phyloP scores from a whole-genome alignment of 371 early-diverging fungal species.

The Apophysomyces sp. region DNA sequence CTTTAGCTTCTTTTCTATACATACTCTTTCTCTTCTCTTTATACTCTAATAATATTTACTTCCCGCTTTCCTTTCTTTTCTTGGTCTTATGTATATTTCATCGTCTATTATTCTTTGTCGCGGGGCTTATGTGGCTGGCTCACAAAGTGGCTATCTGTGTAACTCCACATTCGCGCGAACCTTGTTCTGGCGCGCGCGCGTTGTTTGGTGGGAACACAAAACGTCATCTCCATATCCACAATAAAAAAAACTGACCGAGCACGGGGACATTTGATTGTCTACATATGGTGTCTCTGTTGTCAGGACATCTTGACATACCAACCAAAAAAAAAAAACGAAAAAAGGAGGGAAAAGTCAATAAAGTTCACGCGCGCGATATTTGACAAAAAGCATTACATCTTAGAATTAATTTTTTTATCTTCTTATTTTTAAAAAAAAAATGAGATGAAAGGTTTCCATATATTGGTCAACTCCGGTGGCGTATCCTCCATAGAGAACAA shows the following conservation, averaged over 20 bases:
- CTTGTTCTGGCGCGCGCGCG: neutral
- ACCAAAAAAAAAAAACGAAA: too few species aligned
- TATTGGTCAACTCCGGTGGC: neutral
- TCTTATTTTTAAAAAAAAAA: too few species aligned
- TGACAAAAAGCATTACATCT: too few species aligned
- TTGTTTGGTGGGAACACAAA: neutral
- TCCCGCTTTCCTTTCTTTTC: neutral
- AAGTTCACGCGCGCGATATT: too few species aligned
- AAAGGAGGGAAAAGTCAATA: too few species aligned
- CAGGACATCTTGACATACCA: too few species aligned
- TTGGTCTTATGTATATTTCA: neutral
- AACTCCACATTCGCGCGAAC: neutral
- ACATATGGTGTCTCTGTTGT: neutral
- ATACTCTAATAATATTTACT: neutral
- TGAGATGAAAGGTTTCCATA: neutral
- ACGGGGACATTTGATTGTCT: neutral
- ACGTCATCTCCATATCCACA: neutral
- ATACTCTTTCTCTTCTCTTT: neutral
- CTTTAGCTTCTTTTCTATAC: too few species aligned
- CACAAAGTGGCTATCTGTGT: neutral
- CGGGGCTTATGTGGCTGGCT: neutral
- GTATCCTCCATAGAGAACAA: neutral
- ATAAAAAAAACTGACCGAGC: neutral
- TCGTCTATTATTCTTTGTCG: neutral
- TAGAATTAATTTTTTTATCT: too few species aligned